phyloP scores from a whole-genome alignment of 176 grass and related monocot species.

The Dactylis glomerata region DNA sequence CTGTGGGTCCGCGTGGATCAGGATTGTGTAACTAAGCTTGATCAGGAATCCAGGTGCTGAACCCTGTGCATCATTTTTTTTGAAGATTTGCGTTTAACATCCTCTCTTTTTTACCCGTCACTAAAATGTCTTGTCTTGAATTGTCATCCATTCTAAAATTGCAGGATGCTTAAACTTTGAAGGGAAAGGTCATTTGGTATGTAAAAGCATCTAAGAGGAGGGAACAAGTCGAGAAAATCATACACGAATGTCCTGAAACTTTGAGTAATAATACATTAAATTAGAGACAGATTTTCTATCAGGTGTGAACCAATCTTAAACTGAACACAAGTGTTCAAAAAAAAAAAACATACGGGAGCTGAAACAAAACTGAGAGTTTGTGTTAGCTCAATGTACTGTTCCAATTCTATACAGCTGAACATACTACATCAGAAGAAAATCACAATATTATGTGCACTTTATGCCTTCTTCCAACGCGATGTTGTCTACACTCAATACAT shows the following conservation, averaged over 20 bases:
- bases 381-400: not conserved
- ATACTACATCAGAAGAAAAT: not conserved
- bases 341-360: not conserved
- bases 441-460: not conserved
- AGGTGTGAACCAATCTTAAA: not conserved
- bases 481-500: not conserved
- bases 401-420: not conserved
- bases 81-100: not conserved
- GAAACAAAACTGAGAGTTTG: not conserved
- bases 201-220: not conserved
- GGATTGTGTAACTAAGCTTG: too few species aligned
- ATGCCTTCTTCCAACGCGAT: not conserved
- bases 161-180: not conserved
- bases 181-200: not conserved
- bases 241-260: not conserved
- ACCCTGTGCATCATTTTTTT: not conserved
- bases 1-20: not conserved
- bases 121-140: not conserved
- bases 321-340: not conserved
- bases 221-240: not conserved
- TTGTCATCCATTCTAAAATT: not conserved
- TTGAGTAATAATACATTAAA: not conserved
- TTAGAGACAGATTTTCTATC: not conserved
- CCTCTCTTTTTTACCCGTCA: not conserved
- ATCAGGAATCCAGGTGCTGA: too few species aligned